These are phyloP conservation scores for Hypoxylon sp. DNA, from an alignment of 2,329 filamentous ascomycete species.

Conservation along the genomic window DNA sequence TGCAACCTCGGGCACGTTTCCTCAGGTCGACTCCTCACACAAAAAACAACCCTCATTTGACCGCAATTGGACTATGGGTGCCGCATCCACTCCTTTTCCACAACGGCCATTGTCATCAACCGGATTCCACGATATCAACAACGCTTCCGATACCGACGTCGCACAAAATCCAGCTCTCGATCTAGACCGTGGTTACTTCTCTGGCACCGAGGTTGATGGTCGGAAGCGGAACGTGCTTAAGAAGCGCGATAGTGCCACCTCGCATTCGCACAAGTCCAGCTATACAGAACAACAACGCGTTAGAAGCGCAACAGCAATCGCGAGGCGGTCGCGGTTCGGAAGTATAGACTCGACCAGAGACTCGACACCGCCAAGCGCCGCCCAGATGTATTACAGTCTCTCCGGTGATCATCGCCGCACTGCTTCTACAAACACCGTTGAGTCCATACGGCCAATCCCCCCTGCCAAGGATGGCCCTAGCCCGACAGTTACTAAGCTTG, in stretches of 20 bases:
- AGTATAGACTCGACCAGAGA: slow-evolving; percentile 83
- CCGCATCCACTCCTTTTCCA: slow-evolving; percentile 59
- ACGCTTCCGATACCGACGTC: slow-evolving; percentile 56
- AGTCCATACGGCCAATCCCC: slow-evolving; percentile 67
- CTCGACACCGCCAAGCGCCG: slow-evolving; percentile 70
- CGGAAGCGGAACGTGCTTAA: slow-evolving; percentile 82
- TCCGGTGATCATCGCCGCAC: slow-evolving; percentile 69
- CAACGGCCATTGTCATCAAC: slow-evolving; percentile 68
- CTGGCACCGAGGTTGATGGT: slow-evolving; percentile 84
- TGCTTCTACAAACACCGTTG: slow-evolving; percentile 71
- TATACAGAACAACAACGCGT: slow-evolving; percentile 81
- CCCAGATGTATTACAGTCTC: slow-evolving; percentile 79
- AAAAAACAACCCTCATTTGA: slow-evolving; percentile 80
- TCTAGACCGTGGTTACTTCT: slow-evolving; percentile 92
- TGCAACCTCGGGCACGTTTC: slow-evolving; percentile 61
- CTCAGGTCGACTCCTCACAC: slow-evolving; percentile 61
- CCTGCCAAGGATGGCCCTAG: slow-evolving; percentile 68
- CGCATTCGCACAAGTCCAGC: slow-evolving; percentile 80
- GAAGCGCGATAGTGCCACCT: slow-evolving; percentile 76
- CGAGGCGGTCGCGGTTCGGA: slow-evolving; percentile 82
- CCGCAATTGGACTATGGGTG: slow-evolving; percentile 77
- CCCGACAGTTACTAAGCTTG: slow-evolving; percentile 74
- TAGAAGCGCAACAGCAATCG: slow-evolving; percentile 75
- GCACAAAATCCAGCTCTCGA: slow-evolving; percentile 70
- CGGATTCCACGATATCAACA: slow-evolving; percentile 63